phyloP scores from a whole-genome alignment of 257 asterid genomes.

The Buddleja alternifolia region DNA sequence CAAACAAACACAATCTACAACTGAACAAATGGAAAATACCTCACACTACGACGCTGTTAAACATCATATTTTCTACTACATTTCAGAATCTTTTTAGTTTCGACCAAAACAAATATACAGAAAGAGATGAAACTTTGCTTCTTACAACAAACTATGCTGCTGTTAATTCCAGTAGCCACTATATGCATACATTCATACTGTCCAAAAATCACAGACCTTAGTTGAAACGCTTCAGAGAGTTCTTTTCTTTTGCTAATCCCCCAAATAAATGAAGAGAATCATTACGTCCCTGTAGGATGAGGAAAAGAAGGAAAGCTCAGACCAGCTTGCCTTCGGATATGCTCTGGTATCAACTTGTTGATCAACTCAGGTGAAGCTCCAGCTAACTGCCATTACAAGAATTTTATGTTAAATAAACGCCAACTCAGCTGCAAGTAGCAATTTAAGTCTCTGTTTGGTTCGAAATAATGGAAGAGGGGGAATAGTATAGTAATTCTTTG shows the following conservation, averaged over 20 bases:
- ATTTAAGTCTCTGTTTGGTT: not conserved
- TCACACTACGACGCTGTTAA: not conserved
- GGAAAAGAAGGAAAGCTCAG: constrained; percentile 32
- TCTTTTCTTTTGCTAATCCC: constrained; percentile 29
- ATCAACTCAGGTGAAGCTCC: constrained; percentile 87
- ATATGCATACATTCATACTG: constrained; percentile 45
- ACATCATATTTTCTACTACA: constrained; percentile 28
- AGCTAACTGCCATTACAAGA: constrained; percentile 50
- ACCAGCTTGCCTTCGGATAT: constrained; percentile 47
- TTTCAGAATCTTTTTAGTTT: constrained; percentile 28
- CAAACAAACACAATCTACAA: not conserved
- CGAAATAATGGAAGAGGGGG: not conserved
- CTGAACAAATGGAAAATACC: constrained; percentile 11
- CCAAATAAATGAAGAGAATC: constrained; percentile 20
- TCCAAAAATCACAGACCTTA: constrained; percentile 38
- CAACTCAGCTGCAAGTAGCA: not conserved
- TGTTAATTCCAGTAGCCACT: constrained; percentile 39
- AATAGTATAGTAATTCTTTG: not conserved
- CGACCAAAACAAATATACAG: constrained; percentile 73
- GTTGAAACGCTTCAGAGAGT: constrained; percentile 31
- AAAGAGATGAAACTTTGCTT: constrained; percentile 27
- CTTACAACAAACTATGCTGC: constrained; percentile 31
- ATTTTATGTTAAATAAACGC: constrained; percentile 22
- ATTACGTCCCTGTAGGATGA: constrained; percentile 48
- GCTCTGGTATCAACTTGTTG: constrained; percentile 57